Conservation (phyloP, 2,329 filamentous ascomycete genomes). For the Fusarium agapanthi region DNA sequence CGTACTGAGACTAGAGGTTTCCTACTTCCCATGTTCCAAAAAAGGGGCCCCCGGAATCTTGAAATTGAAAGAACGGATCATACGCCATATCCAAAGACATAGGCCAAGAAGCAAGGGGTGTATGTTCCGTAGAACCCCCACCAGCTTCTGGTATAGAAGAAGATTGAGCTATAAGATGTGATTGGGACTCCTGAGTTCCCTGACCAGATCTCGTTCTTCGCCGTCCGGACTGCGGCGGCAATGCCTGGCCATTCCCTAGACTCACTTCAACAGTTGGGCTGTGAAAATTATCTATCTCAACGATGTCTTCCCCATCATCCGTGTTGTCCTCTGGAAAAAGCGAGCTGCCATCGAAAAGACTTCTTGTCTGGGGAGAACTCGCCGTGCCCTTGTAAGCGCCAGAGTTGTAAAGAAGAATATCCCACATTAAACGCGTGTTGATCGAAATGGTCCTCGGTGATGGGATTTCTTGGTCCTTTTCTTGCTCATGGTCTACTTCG, state of each 20-base stretch:
- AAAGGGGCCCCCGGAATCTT: neutral
- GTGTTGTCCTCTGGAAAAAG: neutral
- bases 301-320: neutral
- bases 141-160: neutral
- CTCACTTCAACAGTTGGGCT: neutral
- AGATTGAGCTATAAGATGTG: neutral
- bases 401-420: neutral
- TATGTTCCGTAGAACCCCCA: neutral
- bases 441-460: neutral
- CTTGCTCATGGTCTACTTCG: neutral
- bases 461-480: neutral
- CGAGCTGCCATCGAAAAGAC: neutral
- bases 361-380: neutral
- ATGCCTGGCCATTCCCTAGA: neutral
- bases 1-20: neutral
- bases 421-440: neutral
- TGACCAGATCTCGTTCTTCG: neutral
- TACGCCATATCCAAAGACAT: constrained; percentile 2
- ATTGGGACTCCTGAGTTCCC: neutral
- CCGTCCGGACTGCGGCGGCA: neutral
- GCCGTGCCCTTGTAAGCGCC: neutral
- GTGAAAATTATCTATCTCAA: neutral
- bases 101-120: neutral
- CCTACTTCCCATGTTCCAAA: neutral
- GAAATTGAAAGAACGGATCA: neutral